Evolutionary conservation across 345 rosid species (phyloP), one percentile per base, ranked within the genome.

Genomic region (Conringia planisiliqua): DNA sequence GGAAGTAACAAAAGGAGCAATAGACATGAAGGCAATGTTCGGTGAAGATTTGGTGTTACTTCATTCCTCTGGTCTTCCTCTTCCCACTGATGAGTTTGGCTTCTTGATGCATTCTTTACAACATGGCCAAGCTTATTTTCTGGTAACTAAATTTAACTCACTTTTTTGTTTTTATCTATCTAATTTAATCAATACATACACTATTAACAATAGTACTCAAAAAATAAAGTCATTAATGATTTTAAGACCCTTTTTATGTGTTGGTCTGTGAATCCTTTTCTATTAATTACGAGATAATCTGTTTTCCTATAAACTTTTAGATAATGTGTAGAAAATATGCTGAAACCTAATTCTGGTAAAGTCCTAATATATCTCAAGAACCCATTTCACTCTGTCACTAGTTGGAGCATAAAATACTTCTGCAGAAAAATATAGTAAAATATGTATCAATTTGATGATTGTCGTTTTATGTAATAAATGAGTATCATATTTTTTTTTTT

Each of bases 51-150:
- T 81, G 16, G 42, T 85, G 27, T 72, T 95, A 82, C 80, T 95
- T 36, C 87, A 95, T 72, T 83, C 97, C 50, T 87, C 97, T 13
- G 99, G 99, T 3, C 68, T 89, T 46, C 90, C 87, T 10, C 54
- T 95, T 26, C 97, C 97, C 30, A 73, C 69, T 3, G 87, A 91
- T 74, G 97, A 87, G 52, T 90, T 77, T 75, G 97, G 99, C 56
- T 83, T 83, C 70, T 63, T 83, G 79, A 77, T 88, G 70, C 93
- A 91, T 51, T 78, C 82, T 78, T 87, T 95, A 82, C 89, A 87
- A 52, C 92, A 86, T 66, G 97, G 99, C 36, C 90, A 94, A 77
- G 79, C 93, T 86, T 94, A 94, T 82, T 94, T 88, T 83, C 89
- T 92, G 92, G 99, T 95, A 88, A 42, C 81, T 54, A 6, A 36